phyloP scores from a whole-genome alignment of 352 stramenopile genomes.

The Phytophthora hybrid region DNA sequence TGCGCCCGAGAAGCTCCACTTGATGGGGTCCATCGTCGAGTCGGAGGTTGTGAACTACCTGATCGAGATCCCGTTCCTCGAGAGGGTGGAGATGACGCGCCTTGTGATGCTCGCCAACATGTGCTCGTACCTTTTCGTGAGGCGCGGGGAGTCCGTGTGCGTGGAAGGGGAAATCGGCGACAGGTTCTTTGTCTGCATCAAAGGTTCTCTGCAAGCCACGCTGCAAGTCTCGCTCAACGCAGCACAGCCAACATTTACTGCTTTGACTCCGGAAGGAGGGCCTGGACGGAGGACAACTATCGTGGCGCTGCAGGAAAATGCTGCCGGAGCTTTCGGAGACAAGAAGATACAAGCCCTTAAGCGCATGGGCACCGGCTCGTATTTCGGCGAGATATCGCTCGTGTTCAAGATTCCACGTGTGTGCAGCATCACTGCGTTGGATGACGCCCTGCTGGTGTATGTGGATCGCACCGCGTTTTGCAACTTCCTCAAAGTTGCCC shows the following conservation, averaged over 20 bases:
- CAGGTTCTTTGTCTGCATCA: slow-evolving; percentile 78
- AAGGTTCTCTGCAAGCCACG: slow-evolving; percentile 58
- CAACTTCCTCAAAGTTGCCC: slow-evolving; percentile 78
- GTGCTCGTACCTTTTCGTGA: slow-evolving; percentile 73
- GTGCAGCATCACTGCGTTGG: slow-evolving; percentile 66
- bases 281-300: slow-evolving; percentile 25
- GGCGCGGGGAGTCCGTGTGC: slow-evolving; percentile 57
- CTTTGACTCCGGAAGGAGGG: slow-evolving; percentile 7
- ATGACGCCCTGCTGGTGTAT: slow-evolving; percentile 72
- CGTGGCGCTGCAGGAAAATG: slow-evolving; percentile 20
- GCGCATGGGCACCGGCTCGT: slow-evolving; percentile 58
- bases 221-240: slow-evolving; percentile 48
- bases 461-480: slow-evolving; percentile 74
- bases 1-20: slow-evolving; percentile 64
- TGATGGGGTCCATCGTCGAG: slow-evolving; percentile 72
- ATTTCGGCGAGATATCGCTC: slow-evolving; percentile 82
- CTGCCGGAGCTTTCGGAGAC: slow-evolving; percentile 15
- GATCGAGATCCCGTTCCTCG: slow-evolving; percentile 72
- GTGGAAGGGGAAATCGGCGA: slow-evolving; percentile 69
- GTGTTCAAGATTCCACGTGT: slow-evolving; percentile 77
- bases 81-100: slow-evolving; percentile 62
- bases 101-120: slow-evolving; percentile 72
- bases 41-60: slow-evolving; percentile 77
- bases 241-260: slow-evolving; percentile 35
- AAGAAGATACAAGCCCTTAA: slow-evolving; percentile 65